These are phyloP conservation scores for Pseudopyrenochaeta lycopersici DNA, from an alignment of 2,329 filamentous ascomycete genomes.

Conservation along the genomic window DNA sequence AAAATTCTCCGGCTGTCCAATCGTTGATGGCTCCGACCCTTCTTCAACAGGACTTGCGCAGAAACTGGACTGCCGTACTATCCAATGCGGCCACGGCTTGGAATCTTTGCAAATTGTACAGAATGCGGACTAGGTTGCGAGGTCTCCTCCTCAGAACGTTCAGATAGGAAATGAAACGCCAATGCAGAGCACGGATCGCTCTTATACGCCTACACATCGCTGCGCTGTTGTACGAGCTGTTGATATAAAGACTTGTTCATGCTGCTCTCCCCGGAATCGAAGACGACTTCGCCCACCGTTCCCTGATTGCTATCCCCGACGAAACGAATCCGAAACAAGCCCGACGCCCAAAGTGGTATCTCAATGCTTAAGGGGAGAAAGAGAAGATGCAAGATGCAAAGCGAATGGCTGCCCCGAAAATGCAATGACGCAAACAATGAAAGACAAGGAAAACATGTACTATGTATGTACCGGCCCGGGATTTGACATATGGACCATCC, in stretches of 20 bases:
- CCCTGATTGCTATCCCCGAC: not conserved
- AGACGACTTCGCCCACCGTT: not conserved
- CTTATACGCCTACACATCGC: not conserved
- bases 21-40: not conserved
- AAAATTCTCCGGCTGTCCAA: slow-evolving; percentile 1
- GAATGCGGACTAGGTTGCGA: not conserved
- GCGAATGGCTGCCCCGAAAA: slow-evolving; percentile 4
- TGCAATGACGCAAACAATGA: slow-evolving; percentile 5
- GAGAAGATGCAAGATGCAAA: not conserved
- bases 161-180: slow-evolving; percentile 13
- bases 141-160: not conserved
- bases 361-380: slow-evolving; percentile 1
- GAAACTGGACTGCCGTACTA: not conserved
- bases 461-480: not conserved
- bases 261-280: not conserved
- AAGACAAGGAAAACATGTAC: not conserved
- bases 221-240: not conserved
- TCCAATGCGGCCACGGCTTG: not conserved
- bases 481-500: slow-evolving; percentile 9
- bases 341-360: slow-evolving; percentile 1
- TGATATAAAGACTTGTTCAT: not conserved
- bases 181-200: slow-evolving; percentile 13
- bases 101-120: not conserved
- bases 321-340: not conserved
- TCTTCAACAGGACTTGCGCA: not conserved